Evolutionary conservation across 2,329 filamentous ascomycete genomes (phyloP).

Genomic region (Fusarium longipes): DNA sequence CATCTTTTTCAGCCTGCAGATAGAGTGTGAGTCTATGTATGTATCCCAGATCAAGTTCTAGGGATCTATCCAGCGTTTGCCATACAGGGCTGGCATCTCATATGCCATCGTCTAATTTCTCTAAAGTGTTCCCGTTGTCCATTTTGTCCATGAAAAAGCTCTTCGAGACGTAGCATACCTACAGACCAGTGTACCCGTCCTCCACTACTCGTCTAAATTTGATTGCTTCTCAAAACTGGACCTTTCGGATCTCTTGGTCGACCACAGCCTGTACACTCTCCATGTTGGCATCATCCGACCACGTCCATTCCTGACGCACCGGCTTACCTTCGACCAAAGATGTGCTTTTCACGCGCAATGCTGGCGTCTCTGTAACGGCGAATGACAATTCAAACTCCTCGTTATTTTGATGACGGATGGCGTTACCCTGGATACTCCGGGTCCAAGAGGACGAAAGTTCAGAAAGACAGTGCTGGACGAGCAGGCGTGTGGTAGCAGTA

Average conservation of each 20-base stretch:
- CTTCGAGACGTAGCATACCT: not conserved
- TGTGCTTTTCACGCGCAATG: conserved; percentile 42
- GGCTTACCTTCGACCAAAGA: conserved; percentile 30
- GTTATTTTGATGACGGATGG: conserved; percentile 47
- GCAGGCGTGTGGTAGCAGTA: conserved; percentile 55
- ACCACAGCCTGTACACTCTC: conserved; percentile 43
- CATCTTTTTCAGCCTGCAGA: not conserved
- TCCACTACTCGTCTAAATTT: not conserved
- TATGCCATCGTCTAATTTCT: not conserved
- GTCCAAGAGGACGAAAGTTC: conserved; percentile 45
- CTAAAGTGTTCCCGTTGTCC: not conserved
- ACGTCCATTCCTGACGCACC: conserved; percentile 46
- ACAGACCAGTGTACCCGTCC: not conserved
- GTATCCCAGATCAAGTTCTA: not conserved
- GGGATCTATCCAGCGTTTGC: not conserved
- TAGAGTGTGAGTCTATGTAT: not conserved
- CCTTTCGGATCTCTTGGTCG: conserved; percentile 25
- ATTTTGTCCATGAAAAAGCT: not conserved
- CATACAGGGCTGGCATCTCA: not conserved
- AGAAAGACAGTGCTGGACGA: conserved; percentile 53
- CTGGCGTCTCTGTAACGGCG: conserved; percentile 38
- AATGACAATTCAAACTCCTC: conserved; percentile 50
- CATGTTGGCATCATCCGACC: conserved; percentile 38
- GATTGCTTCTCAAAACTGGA: conserved; percentile 30
- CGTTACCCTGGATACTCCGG: conserved; percentile 49